Evolutionary conservation across 108 stramenopile genomes (phyloP).

Genomic region (Nitzschia sp.): DNA sequence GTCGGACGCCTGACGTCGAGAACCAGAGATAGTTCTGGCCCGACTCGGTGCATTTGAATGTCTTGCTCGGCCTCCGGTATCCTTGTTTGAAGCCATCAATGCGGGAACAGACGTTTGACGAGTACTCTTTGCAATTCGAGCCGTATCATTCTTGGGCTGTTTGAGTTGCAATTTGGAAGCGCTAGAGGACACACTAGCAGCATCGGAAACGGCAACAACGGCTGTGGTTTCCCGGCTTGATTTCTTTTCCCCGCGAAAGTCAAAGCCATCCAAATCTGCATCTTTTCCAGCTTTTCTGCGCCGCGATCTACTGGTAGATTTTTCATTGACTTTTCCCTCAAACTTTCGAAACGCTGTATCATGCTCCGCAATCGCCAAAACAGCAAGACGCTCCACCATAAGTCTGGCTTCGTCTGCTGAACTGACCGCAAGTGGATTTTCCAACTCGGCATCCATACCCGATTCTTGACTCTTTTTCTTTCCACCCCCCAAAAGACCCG

Average conservation of each 20-base stretch:
- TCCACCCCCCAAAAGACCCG: conserved; percentile 5
- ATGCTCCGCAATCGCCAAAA: conserved; percentile 42
- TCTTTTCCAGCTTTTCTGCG: conserved; percentile 32
- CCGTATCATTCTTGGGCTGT: conserved; percentile 21
- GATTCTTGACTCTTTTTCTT: conserved; percentile 13
- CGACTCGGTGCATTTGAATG: neutral
- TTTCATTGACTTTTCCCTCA: conserved; percentile 24
- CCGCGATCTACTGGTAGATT: conserved; percentile 23
- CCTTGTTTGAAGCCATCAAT: conserved; percentile 23
- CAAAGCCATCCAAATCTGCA: conserved; percentile 54
- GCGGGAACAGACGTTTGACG: conserved; percentile 20
- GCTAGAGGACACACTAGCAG: conserved; percentile 8
- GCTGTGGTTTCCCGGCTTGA: conserved; percentile 3
- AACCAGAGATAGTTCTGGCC: no score
- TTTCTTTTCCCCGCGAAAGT: conserved; percentile 35
- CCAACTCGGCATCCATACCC: conserved; percentile 16
- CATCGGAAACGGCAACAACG: neutral
- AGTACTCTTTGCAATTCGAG: neutral
- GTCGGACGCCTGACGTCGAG: neutral
- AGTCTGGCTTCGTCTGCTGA: conserved; percentile 44
- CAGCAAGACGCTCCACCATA: conserved; percentile 43
- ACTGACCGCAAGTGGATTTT: conserved; percentile 17
- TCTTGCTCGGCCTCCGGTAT: conserved; percentile 10
- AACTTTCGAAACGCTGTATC: conserved; percentile 44
- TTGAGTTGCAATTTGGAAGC: conserved; percentile 8